phyloP scores from a whole-genome alignment of 768 basidiomycete species.

The Amanita fuliginea region DNA sequence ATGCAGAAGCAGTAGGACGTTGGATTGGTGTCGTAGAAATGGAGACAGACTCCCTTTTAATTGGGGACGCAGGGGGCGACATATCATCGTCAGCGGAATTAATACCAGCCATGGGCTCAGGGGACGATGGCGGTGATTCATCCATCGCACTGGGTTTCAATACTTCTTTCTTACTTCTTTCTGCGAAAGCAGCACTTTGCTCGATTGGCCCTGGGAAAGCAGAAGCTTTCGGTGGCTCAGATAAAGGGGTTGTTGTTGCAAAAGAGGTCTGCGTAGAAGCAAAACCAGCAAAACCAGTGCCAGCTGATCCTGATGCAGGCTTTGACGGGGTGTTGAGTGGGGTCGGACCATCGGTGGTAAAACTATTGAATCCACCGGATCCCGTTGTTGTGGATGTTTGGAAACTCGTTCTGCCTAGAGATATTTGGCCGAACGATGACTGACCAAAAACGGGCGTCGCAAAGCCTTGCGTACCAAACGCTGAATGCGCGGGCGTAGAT shows the following conservation, averaged over 20 bases:
- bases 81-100: conserved; percentile 1
- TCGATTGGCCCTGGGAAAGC: too few species aligned
- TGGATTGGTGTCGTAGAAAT: conserved; percentile 3
- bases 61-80: conserved; percentile 9
- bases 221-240: not conserved
- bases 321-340: conserved; percentile 9
- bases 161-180: not conserved
- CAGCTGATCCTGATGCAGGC: not conserved
- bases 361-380: conserved; percentile 5
- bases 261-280: conserved; percentile 8
- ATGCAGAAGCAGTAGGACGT: conserved; percentile 13
- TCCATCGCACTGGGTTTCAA: not conserved
- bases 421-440: conserved; percentile 12
- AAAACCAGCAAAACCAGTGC: conserved; percentile 13
- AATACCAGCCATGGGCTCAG: conserved; percentile 11
- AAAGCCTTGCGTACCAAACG: conserved; percentile 20
- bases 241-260: not conserved
- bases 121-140: conserved; percentile 17
- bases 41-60: conserved; percentile 6
- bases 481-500: conserved; percentile 23
- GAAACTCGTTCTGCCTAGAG: conserved; percentile 15
- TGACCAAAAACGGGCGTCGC: conserved; percentile 18
- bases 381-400: not conserved
- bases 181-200: too few species aligned
- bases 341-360: conserved; percentile 7